phyloP scores from a whole-genome alignment of 202 grass and related monocot genomes.

The Panicum hallii region DNA sequence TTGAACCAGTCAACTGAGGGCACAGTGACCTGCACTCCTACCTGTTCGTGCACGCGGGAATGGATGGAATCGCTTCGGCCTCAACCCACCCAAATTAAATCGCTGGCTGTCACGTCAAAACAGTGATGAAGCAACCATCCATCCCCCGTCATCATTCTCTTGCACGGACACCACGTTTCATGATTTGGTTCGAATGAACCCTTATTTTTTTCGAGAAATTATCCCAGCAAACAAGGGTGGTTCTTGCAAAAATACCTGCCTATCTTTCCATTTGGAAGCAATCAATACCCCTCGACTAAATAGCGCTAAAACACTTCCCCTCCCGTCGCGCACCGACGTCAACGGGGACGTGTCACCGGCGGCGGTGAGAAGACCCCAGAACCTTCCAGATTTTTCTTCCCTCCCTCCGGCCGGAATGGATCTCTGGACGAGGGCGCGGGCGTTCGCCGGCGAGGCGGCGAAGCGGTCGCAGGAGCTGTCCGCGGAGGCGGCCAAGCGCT shows the following conservation, averaged over 20 bases:
- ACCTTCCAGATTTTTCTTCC: slow-evolving; percentile 12
- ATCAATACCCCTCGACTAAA: slow-evolving; percentile 22
- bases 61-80: slow-evolving; percentile 15
- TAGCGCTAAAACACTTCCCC: slow-evolving; percentile 3
- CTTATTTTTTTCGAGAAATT: neutral
- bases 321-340: slow-evolving; percentile 43
- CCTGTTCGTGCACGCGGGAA: neutral
- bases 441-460: slow-evolving; percentile 89
- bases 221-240: neutral
- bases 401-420: slow-evolving; percentile 56
- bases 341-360: slow-evolving; percentile 39
- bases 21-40: neutral
- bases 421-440: slow-evolving; percentile 88
- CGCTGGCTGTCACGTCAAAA: neutral
- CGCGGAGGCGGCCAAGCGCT: slow-evolving; percentile 74
- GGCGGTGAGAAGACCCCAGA: slow-evolving; percentile 20
- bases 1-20: neutral
- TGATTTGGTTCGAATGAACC: neutral
- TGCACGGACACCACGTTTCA: neutral
- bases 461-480: slow-evolving; percentile 85
- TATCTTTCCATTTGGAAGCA: slow-evolving; percentile 15
- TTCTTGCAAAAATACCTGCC: neutral
- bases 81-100: slow-evolving; percentile 8
- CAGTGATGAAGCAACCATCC: neutral
- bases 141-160: neutral